Evolutionary conservation across 352 stramenopile species (phyloP), one percentile per base, ranked within the genome.

Genomic region (Phytophthora pistaciae): DNA sequence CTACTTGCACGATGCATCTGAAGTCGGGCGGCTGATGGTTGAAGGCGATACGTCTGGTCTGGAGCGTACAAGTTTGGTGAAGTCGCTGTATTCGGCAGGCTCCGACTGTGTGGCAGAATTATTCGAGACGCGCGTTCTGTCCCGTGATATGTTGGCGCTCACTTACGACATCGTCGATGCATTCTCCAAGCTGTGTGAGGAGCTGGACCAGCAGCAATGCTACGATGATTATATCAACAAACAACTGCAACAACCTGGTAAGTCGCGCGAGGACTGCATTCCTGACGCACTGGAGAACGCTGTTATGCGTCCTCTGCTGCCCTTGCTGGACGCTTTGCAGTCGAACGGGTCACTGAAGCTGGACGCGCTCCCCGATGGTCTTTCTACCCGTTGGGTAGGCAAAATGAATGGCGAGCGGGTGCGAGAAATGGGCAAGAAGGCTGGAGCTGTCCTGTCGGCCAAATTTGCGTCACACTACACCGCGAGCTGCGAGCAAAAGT

Each of bases 211-310:
- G 46, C 46, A 53, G 18, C 46, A 27, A 53, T 53, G 18, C 20
- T 53, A 27, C 46, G 46, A 53, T 29, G 46, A 53, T 9, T 53
- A 53, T 29, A 53, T 29, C n/a, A 53, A 25, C n/a, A 53, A 53
- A 4, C 46, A 53, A 7, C n/a, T 29, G 6, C 46, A 14, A 4
- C 7, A 9, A 27, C n/a, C 46, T 25, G 20, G 20, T 18, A 29
- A 53, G 14, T 16, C 46, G 10, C 20, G 20, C 3, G n/a, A 27
- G 46, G 46, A 53, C 9, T 53, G 20, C 20, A 29, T 27, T 20
- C 3, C 20, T 53, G 46, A 53, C 5, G 46, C 46, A 7, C 16
- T 53, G 46, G 46, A 53, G 46, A 27, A 27, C 18, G 20, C n/a
- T 10, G 46, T 29, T 6, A 53, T 53, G 46, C 46, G 20, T 27